phyloP scores from a whole-genome alignment of 2,329 filamentous ascomycete genomes.

The Fusarium nisikadoi region DNA sequence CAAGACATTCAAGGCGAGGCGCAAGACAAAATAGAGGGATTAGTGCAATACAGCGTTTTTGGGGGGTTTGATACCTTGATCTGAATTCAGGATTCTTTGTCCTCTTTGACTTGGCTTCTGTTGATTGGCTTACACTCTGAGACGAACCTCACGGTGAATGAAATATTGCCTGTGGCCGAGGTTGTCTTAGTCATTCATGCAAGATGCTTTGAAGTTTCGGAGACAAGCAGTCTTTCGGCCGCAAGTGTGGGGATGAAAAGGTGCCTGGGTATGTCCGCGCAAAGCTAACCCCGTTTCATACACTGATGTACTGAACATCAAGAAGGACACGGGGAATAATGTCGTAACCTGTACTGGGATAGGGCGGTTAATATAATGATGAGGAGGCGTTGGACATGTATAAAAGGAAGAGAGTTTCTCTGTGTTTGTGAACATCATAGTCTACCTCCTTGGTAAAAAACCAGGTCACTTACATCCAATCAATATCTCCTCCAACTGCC shows the following conservation, averaged over 20 bases:
- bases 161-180: background rate
- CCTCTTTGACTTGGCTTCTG: background rate
- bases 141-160: no score
- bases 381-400: background rate
- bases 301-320: background rate
- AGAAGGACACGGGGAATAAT: background rate
- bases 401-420: background rate
- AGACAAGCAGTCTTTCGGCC: constrained; percentile 27
- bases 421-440: background rate
- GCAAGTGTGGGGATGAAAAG: background rate
- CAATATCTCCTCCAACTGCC: background rate
- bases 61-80: constrained; percentile 34
- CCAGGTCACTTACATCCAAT: background rate
- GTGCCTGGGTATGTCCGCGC: background rate
- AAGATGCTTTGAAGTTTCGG: constrained; percentile 8
- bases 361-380: background rate
- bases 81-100: constrained; percentile 11
- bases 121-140: background rate
- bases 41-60: constrained; percentile 27
- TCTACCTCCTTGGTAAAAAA: background rate
- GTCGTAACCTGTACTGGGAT: background rate
- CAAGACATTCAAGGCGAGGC: constrained; percentile 82
- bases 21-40: constrained; percentile 54
- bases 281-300: background rate
- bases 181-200: constrained; percentile 38